Percentiles rank a stretch among this genome's conserved stretches.
Evolutionary conservation across 2,329 filamentous ascomycete genomes (phyloP).

Genomic region (Aspergillus tubingensis): DNA sequence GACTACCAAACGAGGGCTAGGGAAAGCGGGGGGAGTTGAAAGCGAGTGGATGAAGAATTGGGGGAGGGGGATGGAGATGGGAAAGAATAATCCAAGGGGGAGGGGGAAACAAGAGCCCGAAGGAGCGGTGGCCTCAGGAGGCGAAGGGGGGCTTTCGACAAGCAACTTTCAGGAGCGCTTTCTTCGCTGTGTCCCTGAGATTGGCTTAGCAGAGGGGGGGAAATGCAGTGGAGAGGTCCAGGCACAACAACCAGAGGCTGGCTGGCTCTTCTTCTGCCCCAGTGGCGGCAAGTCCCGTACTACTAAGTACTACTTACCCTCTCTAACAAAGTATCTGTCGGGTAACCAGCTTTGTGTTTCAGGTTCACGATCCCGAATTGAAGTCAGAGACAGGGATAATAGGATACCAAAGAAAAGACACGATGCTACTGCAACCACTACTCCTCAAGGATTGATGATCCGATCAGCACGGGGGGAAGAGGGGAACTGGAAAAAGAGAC

Average conservation of each 20-base stretch:
- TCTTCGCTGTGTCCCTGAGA: neutral
- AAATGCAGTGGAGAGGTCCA: neutral
- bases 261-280: no score
- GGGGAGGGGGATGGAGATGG: slow-evolving; percentile 10
- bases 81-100: slow-evolving; percentile 11
- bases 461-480: neutral
- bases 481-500: neutral
- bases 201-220: neutral
- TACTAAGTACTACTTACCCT: neutral
- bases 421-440: neutral
- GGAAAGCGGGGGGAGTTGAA: neutral
- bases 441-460: neutral
- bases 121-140: slow-evolving; percentile 22
- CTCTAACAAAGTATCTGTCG: neutral
- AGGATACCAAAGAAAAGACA: neutral
- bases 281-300: no score
- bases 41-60: neutral
- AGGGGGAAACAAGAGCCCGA: slow-evolving; percentile 15
- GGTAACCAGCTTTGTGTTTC: neutral
- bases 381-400: neutral
- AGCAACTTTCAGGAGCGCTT: slow-evolving; percentile 13
- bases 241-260: neutral
- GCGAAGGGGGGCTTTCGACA: neutral
- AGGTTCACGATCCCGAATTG: neutral
- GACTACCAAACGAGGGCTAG: slow-evolving; percentile 33